Percentiles rank a stretch among this genome's conserved stretches.
Evolutionary conservation across 805 yeast genomes (phyloP).

Genomic region (Lachancea fermentati): DNA sequence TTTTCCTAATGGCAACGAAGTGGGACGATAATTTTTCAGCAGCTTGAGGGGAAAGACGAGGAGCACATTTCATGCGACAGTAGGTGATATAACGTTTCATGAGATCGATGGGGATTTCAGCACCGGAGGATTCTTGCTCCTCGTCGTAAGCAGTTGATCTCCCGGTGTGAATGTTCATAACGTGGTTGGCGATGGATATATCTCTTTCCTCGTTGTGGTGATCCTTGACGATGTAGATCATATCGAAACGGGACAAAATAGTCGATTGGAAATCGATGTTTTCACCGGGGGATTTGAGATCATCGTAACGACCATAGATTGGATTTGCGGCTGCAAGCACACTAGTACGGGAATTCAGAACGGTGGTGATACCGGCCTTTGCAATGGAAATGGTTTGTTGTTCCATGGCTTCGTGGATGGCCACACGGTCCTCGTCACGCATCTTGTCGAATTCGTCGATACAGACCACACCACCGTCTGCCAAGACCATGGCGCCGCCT

Average conservation of each 20-base stretch:
- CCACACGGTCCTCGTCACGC: slow-evolving; percentile 98
- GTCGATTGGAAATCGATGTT: slow-evolving; percentile 97
- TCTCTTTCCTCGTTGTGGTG: slow-evolving; percentile 86
- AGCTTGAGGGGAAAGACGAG: slow-evolving; percentile 82
- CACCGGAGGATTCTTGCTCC: slow-evolving; percentile 49
- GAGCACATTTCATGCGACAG: slow-evolving; percentile 88
- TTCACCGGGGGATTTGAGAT: slow-evolving; percentile 93
- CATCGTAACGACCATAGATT: slow-evolving; percentile 93
- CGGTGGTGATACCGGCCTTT: slow-evolving; percentile 97
- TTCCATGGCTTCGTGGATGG: slow-evolving; percentile 99
- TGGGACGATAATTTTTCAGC: slow-evolving; percentile 86
- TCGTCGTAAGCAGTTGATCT: slow-evolving; percentile 40
- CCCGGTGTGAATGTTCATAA: slow-evolving; percentile 90
- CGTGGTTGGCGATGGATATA: slow-evolving; percentile 87
- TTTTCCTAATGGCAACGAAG: slow-evolving; percentile 83
- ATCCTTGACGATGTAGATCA: slow-evolving; percentile 96
- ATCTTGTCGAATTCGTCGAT: slow-evolving; percentile 98
- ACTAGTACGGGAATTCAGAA: slow-evolving; percentile 90
- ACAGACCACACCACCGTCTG: slow-evolving; percentile 99
- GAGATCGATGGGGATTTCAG: slow-evolving; percentile 82
- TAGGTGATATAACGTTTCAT: slow-evolving; percentile 92
- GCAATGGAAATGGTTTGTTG: slow-evolving; percentile 99
- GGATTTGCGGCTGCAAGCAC: slow-evolving; percentile 99
- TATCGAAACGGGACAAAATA: slow-evolving; percentile 93
- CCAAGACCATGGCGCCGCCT: slow-evolving; percentile 99